A percentile compares a stretch with the other conserved stretches of the same genome.
Conservation (phyloP, 192 early-diverging fungal species). For the Pilobolus umbonatus region DNA sequence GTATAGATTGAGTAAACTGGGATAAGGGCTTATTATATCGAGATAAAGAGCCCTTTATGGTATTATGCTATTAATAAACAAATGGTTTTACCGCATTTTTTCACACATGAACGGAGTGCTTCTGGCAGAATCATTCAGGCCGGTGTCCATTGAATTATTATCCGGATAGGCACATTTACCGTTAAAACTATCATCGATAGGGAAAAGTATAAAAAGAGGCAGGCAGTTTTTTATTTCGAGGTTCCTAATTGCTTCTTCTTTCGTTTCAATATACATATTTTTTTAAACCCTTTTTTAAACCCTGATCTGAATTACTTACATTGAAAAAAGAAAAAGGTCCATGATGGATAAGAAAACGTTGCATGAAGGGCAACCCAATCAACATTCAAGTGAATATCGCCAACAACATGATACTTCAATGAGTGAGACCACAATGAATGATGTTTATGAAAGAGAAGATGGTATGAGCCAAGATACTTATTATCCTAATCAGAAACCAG, state of each 20-base stretch:
- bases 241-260: conserved; percentile 4
- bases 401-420: neutral
- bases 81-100: conserved; percentile 11
- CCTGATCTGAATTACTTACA: neutral
- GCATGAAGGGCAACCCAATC: conserved; percentile 3
- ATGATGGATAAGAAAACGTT: conserved; percentile 13
- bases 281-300: neutral
- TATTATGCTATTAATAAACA: too few relatives aligned
- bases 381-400: neutral
- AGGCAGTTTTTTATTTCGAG: neutral
- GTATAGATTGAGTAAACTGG: too few relatives aligned
- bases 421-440: conserved; percentile 8
- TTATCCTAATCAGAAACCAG: neutral
- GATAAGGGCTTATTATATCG: too few relatives aligned
- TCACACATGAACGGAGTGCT: too few relatives aligned
- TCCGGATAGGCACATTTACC: neutral
- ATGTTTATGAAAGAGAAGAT: conserved; percentile 12
- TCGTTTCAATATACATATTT: conserved; percentile 1
- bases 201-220: neutral
- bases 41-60: too few relatives aligned
- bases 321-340: neutral
- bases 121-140: conserved; percentile 14
- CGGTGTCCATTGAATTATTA: neutral
- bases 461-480: neutral
- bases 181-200: neutral